phyloP scores from a whole-genome alignment of 352 stramenopile species.

The Phytophthora boehmeriae region DNA sequence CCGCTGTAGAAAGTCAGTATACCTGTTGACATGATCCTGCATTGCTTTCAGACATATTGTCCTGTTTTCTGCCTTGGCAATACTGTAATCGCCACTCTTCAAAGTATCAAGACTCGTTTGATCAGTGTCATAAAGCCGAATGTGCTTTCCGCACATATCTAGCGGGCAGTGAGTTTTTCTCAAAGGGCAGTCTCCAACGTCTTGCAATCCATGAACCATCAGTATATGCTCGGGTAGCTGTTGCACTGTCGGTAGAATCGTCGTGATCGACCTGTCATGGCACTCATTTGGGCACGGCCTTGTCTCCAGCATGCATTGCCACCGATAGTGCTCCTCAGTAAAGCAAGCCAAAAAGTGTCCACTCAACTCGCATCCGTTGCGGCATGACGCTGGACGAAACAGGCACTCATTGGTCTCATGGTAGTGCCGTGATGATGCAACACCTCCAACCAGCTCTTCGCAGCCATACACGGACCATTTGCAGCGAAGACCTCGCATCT shows the following conservation, averaged over 20 bases:
- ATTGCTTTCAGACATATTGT: constrained; percentile 16
- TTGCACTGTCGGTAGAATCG: not conserved
- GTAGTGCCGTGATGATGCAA: constrained; percentile 40
- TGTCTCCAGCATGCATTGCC: constrained; percentile 64
- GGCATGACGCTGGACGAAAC: constrained; percentile 55
- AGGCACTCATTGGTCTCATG: constrained; percentile 68
- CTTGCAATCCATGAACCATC: constrained; percentile 47
- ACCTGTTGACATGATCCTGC: constrained; percentile 18
- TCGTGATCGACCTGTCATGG: not conserved
- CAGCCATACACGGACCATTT: constrained; percentile 65
- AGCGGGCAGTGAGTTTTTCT: constrained; percentile 50
- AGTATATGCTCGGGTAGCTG: constrained; percentile 41
- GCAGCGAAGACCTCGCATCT: constrained; percentile 47
- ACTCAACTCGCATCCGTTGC: constrained; percentile 54
- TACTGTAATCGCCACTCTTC: constrained; percentile 26
- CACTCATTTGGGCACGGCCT: constrained; percentile 48
- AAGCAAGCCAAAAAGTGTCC: constrained; percentile 55
- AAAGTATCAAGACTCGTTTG: not conserved
- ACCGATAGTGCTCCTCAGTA: constrained; percentile 59
- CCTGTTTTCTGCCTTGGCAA: constrained; percentile 5
- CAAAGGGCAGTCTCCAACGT: constrained; percentile 52
- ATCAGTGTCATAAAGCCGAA: constrained; percentile 50
- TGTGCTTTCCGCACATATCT: constrained; percentile 71
- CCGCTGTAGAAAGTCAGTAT: constrained; percentile 5
- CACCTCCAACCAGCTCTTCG: constrained; percentile 41